These are phyloP conservation scores for Phaeosphaeriaceae sp. DNA, from an alignment of 2,329 filamentous ascomycete species.

Conservation along the genomic window DNA sequence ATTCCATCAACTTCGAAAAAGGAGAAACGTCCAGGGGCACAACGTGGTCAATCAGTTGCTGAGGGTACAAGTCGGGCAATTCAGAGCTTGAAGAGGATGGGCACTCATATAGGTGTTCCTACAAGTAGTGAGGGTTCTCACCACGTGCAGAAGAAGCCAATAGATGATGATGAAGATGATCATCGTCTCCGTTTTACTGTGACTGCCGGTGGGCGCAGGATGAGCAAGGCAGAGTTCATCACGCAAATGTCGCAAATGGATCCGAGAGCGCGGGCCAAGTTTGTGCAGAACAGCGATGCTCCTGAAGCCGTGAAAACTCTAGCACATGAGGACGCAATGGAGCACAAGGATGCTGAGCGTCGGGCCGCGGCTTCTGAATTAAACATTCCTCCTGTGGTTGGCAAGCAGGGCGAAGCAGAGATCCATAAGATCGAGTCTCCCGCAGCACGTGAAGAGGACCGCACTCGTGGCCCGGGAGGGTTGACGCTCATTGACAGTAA, in stretches of 20 bases:
- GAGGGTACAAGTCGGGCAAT: slow-evolving; percentile 46
- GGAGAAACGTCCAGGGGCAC: slow-evolving; percentile 33
- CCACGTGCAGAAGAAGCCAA: slow-evolving; percentile 11
- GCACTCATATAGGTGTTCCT: slow-evolving; percentile 59
- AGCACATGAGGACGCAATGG: slow-evolving; percentile 51
- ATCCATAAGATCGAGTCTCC: slow-evolving; percentile 40
- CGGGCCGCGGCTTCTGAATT: slow-evolving; percentile 35
- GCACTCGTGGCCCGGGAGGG: slow-evolving; percentile 45
- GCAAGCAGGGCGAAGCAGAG: slow-evolving; percentile 42
- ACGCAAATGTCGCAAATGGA: slow-evolving; percentile 75
- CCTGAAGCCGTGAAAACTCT: slow-evolving; percentile 57
- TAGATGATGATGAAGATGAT: slow-evolving; percentile 67
- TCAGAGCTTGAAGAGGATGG: slow-evolving; percentile 59
- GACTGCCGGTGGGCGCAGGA: slow-evolving; percentile 71
- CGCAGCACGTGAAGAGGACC: slow-evolving; percentile 29
- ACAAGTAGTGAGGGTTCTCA: slow-evolving; percentile 20
- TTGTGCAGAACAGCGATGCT: slow-evolving; percentile 55
- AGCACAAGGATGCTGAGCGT: slow-evolving; percentile 39
- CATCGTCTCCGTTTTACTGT: slow-evolving; percentile 78
- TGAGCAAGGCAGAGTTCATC: slow-evolving; percentile 83
- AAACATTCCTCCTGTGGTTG: slow-evolving; percentile 39
- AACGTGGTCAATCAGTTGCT: slow-evolving; percentile 40
- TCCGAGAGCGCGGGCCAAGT: slow-evolving; percentile 63
- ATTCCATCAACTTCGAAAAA: slow-evolving; percentile 62
- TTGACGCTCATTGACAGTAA: slow-evolving; percentile 55